A percentile compares a stretch with the other conserved stretches of the same genome.
Evolutionary conservation across 208 protist genomes (phyloP).

Genomic region (Herpetomonas tarakana): DNA sequence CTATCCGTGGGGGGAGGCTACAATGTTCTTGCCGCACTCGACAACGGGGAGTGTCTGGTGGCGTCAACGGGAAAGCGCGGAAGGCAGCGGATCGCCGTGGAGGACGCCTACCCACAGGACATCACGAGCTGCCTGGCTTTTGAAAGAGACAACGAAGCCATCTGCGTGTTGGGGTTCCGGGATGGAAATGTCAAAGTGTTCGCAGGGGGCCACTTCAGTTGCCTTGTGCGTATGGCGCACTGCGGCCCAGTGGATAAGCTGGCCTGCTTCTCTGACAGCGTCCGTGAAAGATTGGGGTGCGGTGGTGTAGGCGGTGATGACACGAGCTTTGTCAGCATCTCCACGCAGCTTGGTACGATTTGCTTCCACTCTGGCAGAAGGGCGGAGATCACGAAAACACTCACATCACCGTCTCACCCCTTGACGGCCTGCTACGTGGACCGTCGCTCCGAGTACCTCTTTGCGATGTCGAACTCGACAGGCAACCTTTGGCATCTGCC

Average conservation of each 20-base stretch:
- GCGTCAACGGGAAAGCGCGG: constrained; percentile 16
- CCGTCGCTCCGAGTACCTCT: constrained; percentile 44
- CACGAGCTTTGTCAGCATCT: constrained; percentile 57
- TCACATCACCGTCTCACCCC: constrained; percentile 57
- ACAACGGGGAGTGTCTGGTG: constrained; percentile 29
- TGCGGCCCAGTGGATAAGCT: constrained; percentile 34
- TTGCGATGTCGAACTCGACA: constrained; percentile 34
- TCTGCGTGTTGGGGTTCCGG: constrained; percentile 35
- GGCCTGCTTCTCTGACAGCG: constrained; percentile 18
- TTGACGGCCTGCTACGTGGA: constrained; percentile 62
- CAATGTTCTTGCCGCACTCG: constrained; percentile 24
- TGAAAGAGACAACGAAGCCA: constrained; percentile 8
- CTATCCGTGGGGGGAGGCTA: constrained; percentile 1
- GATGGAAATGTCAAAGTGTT: constrained; percentile 49
- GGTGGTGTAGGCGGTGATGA: constrained; percentile 24
- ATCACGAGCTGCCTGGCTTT: constrained; percentile 37
- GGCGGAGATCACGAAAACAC: constrained; percentile 42
- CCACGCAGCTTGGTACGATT: constrained; percentile 51
- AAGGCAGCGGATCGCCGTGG: constrained; percentile 18
- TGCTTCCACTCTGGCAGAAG: constrained; percentile 50
- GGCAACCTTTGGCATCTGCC: constrained; percentile 83
- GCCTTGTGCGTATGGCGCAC: constrained; percentile 29
- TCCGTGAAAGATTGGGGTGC: neutral
- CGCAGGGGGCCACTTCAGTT: constrained; percentile 11
- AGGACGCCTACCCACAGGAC: constrained; percentile 26